Base-by-base conservation (phyloP, 2,329 filamentous ascomycete genomes). In the Leptographium wingfieldii region DNA sequence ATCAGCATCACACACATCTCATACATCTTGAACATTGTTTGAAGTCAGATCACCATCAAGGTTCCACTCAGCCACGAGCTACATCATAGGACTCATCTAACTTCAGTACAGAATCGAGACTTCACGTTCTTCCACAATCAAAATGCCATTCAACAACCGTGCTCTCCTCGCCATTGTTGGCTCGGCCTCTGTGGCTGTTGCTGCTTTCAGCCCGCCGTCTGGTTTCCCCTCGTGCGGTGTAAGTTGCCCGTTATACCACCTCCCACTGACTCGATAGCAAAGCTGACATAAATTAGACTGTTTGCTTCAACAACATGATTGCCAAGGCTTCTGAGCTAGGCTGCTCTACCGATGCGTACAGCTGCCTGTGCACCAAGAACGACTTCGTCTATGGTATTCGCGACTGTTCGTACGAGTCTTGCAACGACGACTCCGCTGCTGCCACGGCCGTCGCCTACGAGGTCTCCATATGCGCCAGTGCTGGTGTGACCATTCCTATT, bases 81-180 rank as follows among this genome's bases (percentile, higher is more conserved):
- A 22, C n/a, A 40, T 19, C 7, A 5, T 27, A 27, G 27, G 27
- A n/a, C 6, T 7, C 5, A 33, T 12, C 40, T 49, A 49, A 57
- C 55, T 43, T 22, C 33, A 31, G 1, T 29, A 3, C 27, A 49
- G 43, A 57, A 49, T 3, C n/a, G 1, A 52, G 29, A 51, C 16
- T 10, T 19, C 33, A 5, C 14, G 65, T 81, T 81, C 79, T 81
- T 81, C 79, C 81, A 80, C 74, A 65, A 82, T 81, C 79, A 82
- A 80, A 77, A 71, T 73, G 60, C 68, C 72, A 61, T 63, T 76
- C 65, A 66, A 38, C 60, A 60, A 46, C 51, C 49, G 57, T 49
- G 22, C 55, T 38, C 52, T 79, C 65, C 52, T 69, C 58, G 62
- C 67, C 64, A 67, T 76, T 63, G 65, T 76, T 66, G 72, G 73